Evolutionary conservation across 306 rosid genomes (phyloP).

Genomic region (Sindora glabra): DNA sequence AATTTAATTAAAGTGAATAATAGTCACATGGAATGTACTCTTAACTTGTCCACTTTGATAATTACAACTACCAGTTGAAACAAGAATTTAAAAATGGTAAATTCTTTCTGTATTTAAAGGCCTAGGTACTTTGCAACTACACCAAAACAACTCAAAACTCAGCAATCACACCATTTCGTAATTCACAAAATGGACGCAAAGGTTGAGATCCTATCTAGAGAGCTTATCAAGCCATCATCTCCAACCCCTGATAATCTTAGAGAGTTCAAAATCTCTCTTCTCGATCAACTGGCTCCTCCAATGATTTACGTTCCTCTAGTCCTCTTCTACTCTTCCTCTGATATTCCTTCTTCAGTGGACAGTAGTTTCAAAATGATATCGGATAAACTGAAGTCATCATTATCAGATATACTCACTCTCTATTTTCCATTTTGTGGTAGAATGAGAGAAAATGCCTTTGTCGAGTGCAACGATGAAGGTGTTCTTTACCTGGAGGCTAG

Average conservation of each 20-base stretch:
- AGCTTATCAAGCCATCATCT: slow-evolving; percentile 13
- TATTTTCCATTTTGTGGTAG: slow-evolving; percentile 22
- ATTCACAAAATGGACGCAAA: not conserved
- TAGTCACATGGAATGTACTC: too few species aligned
- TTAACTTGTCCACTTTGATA: too few species aligned
- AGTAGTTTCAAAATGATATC: not conserved
- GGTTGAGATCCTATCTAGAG: not conserved
- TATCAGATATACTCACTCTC: slow-evolving; percentile 10
- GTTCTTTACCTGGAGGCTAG: slow-evolving; percentile 3
- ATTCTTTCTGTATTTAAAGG: too few species aligned
- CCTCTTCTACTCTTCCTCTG: slow-evolving; percentile 7
- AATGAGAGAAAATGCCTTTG: not conserved
- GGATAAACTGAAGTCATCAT: not conserved
- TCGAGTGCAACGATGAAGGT: slow-evolving; percentile 20
- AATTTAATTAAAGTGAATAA: too few species aligned
- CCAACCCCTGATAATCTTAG: slow-evolving; percentile 15
- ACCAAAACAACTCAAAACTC: too few species aligned
- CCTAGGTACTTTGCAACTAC: too few species aligned
- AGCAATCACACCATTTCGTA: too few species aligned
- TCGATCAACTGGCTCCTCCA: slow-evolving; percentile 24
- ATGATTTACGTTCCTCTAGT: not conserved
- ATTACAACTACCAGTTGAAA: too few species aligned
- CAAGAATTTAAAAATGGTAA: too few species aligned
- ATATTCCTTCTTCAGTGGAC: not conserved
- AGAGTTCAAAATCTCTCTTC: slow-evolving; percentile 11